Evolutionary conservation across 2,329 filamentous ascomycete species (phyloP).

Genomic region (Pyricularia sp.): DNA sequence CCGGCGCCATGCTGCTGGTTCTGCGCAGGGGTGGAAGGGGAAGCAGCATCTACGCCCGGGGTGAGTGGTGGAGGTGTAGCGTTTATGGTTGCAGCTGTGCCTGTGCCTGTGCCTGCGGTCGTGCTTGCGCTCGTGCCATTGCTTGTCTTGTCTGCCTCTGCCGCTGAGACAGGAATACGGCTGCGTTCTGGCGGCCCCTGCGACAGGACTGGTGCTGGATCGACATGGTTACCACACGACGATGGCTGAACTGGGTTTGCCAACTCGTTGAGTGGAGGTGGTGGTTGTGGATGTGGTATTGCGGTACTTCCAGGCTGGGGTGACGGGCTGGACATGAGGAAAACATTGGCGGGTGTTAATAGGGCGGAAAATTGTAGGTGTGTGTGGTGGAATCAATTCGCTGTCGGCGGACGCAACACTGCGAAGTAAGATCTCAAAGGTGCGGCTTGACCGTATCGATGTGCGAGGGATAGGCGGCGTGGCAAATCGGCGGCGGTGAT

Average conservation of each 20-base stretch:
- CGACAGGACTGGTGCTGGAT: background rate
- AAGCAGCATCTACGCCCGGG: constrained; percentile 10
- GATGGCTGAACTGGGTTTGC: constrained; percentile 6
- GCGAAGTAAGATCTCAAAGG: background rate
- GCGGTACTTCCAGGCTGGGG: constrained; percentile 41
- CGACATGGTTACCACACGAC: background rate
- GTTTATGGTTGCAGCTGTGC: constrained; percentile 14
- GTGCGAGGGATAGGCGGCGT: background rate
- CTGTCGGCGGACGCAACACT: background rate
- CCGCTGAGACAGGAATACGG: background rate
- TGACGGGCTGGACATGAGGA: constrained; percentile 43
- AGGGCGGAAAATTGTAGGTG: background rate
- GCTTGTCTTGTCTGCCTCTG: background rate
- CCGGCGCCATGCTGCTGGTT: constrained; percentile 2
- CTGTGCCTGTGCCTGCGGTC: background rate
- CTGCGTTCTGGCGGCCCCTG: background rate
- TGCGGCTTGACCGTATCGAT: background rate
- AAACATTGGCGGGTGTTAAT: constrained; percentile 32
- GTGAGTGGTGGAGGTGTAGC: constrained; percentile 11
- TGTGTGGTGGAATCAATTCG: background rate
- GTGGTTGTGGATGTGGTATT: constrained; percentile 14
- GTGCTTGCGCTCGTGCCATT: constrained; percentile 1
- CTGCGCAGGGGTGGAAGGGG: constrained; percentile 1
- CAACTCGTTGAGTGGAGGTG: constrained; percentile 11
- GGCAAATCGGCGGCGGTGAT: background rate